Evolutionary conservation across 2,329 filamentous ascomycete species (phyloP), one percentile per base, ranked within the genome.

Genomic region (Colletotrichum eremochloae): DNA sequence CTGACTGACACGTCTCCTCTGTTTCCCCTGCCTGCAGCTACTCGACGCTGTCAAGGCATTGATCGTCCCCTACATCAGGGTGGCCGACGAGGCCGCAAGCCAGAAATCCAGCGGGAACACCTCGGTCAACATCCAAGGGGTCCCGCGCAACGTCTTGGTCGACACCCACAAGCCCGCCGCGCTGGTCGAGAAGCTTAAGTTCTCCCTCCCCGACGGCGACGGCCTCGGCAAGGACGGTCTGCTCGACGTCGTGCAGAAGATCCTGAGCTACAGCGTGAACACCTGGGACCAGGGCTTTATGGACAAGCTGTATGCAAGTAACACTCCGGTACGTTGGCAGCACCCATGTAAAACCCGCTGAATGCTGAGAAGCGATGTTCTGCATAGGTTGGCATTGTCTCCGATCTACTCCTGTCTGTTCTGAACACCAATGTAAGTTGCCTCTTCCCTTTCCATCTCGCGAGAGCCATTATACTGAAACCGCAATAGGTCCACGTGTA

Each of bases 211-310:
- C 0, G 77, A 82, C 2, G 82, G 81, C 3, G 80, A 86, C 50
- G 91, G 89, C 9, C 84, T 84, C 74, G 92, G 91, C 1, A 93
- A 93, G 76, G 89, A 93, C 55, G 96, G 95, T 0, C 84, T 98
- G 42, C 84, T 97, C 38, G 86, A 90, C 44, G 89, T 90, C 3
- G 87, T 97, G 57, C 85, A 90, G 75, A 88, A 91, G 72, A 86
- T 98, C 29, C 86, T 98, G 53, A 87, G 89, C 75, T 95, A 97
- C 82, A 96, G 93, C 78, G 96, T 98, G 79, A 99, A 99, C 83
- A 98, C 96, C n/a, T 98, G 95, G 94, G 93, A 97, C 78, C 95
- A 97, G 82, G 96, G 96, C 14, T 99, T 98, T 82, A 84, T 98
- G 78, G 95, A 98, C 83, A 98, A 99, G 84, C 86, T 98, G 24